These are phyloP conservation scores for Lipomyces japonicus DNA, from an alignment of 805 yeast species.

Conservation along the genomic window DNA sequence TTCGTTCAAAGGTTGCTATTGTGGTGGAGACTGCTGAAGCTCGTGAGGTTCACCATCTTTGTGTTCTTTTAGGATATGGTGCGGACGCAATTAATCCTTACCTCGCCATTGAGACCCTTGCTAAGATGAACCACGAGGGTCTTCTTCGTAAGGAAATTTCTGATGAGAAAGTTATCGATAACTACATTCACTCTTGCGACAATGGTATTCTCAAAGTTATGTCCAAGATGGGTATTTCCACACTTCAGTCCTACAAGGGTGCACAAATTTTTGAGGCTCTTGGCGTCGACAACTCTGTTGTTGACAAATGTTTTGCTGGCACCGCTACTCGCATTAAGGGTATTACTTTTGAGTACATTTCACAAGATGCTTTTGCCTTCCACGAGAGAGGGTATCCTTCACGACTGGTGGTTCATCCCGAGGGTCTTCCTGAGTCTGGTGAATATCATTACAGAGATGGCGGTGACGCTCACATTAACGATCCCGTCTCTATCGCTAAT, in stretches of 20 bases:
- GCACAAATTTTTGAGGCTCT: conserved; percentile 97
- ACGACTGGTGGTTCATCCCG: conserved; percentile 64
- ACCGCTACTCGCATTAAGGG: conserved; percentile 97
- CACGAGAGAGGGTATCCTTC: conserved; percentile 90
- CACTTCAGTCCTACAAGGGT: conserved; percentile 97
- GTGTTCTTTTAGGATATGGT: conserved; percentile 94
- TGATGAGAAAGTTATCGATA: conserved; percentile 59
- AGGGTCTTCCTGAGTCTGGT: conserved; percentile 86
- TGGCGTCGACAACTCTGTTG: conserved; percentile 92
- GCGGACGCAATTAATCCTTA: conserved; percentile 95
- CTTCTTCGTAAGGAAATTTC: conserved; percentile 50
- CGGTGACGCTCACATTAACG: conserved; percentile 92
- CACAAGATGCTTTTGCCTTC: conserved; percentile 91
- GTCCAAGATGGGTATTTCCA: conserved; percentile 99
- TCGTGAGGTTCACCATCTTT: conserved; percentile 93
- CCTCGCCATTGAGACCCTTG: conserved; percentile 82
- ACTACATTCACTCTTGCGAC: conserved; percentile 81
- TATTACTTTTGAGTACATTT: conserved; percentile 89
- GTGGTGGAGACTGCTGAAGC: conserved; percentile 95
- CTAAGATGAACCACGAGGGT: conserved; percentile 78
- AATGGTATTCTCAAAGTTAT: conserved; percentile 92
- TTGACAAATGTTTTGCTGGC: conserved; percentile 93
- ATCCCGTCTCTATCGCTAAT: conserved; percentile 90
- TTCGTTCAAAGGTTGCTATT: conserved; percentile 90
- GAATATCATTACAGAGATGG: conserved; percentile 99